Percentiles rank a stretch among this genome's conserved stretches.
These are phyloP conservation scores for Pyricularia grisea DNA, from an alignment of 2,329 filamentous ascomycete species.

Conservation along the genomic window DNA sequence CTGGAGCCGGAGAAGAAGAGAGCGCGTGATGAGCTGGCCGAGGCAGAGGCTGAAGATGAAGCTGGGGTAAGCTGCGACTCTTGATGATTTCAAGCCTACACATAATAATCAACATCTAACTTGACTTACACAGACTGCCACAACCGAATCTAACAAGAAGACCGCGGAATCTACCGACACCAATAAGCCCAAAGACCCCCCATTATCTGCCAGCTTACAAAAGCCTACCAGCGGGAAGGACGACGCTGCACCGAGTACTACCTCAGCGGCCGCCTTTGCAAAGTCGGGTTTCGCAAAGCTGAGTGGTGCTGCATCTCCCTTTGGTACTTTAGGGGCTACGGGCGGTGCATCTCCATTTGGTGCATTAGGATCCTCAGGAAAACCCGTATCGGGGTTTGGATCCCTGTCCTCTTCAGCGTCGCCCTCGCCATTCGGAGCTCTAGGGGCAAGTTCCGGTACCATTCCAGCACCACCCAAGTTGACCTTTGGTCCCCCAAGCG, in stretches of 20 bases:
- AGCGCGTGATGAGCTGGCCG: constrained; percentile 37
- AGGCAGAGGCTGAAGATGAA: constrained; percentile 22
- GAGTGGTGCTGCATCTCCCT: constrained; percentile 53
- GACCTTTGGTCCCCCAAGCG: constrained; percentile 29
- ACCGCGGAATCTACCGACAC: not conserved
- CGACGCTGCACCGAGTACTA: not conserved
- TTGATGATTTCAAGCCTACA: not conserved
- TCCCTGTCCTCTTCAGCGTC: constrained; percentile 28
- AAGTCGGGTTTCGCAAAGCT: constrained; percentile 61
- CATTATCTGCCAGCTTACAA: constrained; percentile 10
- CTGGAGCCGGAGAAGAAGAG: constrained; percentile 59
- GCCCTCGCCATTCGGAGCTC: constrained; percentile 23
- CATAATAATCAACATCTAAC: not conserved
- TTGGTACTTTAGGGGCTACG: constrained; percentile 43
- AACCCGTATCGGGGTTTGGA: constrained; percentile 12
- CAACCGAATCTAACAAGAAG: not conserved
- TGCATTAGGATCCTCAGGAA: not conserved
- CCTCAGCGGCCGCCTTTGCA: constrained; percentile 55
- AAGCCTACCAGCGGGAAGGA: constrained; percentile 7
- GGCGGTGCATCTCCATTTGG: constrained; percentile 34
- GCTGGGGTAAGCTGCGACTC: not conserved
- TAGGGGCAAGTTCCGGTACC: constrained; percentile 17
- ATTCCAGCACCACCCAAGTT: constrained; percentile 31
- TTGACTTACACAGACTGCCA: not conserved
- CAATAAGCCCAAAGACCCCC: constrained; percentile 8